Evolutionary conservation across 768 basidiomycete species (phyloP).

Genomic region (Phanerodontia chrysosporium): DNA sequence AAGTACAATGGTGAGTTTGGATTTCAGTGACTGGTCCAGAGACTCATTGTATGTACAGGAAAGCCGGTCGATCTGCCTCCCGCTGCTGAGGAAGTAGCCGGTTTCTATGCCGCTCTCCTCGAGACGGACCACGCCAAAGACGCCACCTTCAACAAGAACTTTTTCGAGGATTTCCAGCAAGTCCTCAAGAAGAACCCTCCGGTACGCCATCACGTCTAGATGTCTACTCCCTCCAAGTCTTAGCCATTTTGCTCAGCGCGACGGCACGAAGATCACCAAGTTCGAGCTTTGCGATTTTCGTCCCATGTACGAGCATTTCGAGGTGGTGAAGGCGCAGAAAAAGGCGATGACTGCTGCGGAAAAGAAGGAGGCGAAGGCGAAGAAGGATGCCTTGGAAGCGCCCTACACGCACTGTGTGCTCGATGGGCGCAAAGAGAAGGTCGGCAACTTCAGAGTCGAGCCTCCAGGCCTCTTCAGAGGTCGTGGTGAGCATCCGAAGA

Average conservation of each 20-base stretch:
- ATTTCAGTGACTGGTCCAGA: neutral
- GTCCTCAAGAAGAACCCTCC: constrained; percentile 80
- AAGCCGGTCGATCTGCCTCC: constrained; percentile 73
- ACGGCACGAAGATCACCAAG: constrained; percentile 67
- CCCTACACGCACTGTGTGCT: constrained; percentile 84
- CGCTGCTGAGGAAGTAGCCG: constrained; percentile 93
- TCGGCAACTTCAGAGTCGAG: constrained; percentile 97
- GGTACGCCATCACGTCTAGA: constrained; percentile 41
- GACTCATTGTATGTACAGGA: constrained; percentile 41
- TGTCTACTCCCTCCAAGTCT: neutral
- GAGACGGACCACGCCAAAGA: constrained; percentile 93
- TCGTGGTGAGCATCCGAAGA: constrained; percentile 97
- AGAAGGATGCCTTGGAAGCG: constrained; percentile 78
- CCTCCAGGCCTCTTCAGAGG: constrained; percentile 98
- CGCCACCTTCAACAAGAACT: constrained; percentile 86
- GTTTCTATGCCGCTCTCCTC: constrained; percentile 90
- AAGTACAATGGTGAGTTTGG: constrained; percentile 77
- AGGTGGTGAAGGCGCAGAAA: constrained; percentile 89
- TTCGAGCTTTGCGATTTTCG: constrained; percentile 90
- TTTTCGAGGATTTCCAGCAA: constrained; percentile 85
- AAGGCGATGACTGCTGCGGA: constrained; percentile 80
- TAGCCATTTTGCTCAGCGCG: constrained; percentile 38
- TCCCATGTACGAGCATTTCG: constrained; percentile 91
- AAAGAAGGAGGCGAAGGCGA: constrained; percentile 88
- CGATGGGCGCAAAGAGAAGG: constrained; percentile 95